Evolutionary conservation across 805 yeast genomes (phyloP).

Genomic region (Candida morakotiae): DNA sequence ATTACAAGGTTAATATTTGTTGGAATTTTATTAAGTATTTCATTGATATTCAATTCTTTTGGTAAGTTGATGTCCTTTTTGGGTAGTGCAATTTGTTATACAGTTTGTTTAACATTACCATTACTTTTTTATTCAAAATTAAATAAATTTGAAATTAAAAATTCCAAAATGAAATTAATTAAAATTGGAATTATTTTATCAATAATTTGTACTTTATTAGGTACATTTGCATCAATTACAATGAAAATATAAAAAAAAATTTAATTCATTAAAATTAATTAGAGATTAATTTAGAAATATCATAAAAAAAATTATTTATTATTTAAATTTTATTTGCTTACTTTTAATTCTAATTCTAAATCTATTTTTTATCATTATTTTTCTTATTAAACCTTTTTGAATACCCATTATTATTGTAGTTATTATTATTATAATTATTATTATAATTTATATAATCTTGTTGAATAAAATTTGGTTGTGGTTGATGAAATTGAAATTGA

Average conservation of each 20-base stretch:
- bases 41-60: constrained; percentile 33
- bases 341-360: background rate
- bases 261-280: constrained; percentile 1
- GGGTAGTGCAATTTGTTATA: constrained; percentile 40
- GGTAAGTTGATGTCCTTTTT: constrained; percentile 38
- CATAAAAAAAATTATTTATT: too few relatives aligned
- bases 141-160: constrained; percentile 17
- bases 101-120: constrained; percentile 38
- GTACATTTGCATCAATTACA: constrained; percentile 22
- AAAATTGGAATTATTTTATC: constrained; percentile 18
- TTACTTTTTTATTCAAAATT: constrained; percentile 29
- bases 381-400: background rate
- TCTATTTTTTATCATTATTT: background rate
- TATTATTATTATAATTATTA: background rate
- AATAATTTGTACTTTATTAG: constrained; percentile 18
- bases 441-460: background rate
- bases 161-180: constrained; percentile 10
- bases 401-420: too few relatives aligned
- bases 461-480: background rate
- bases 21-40: constrained; percentile 16
- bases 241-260: constrained; percentile 9
- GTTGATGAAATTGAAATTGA: too few relatives aligned
- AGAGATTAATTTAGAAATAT: constrained; percentile 6
- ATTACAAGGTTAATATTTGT: constrained; percentile 20
- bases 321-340: too few relatives aligned